Percentiles rank a stretch among this genome's conserved stretches.
Evolutionary conservation across 305 asterid species (phyloP).

Genomic region (Fraxinus velutina): DNA sequence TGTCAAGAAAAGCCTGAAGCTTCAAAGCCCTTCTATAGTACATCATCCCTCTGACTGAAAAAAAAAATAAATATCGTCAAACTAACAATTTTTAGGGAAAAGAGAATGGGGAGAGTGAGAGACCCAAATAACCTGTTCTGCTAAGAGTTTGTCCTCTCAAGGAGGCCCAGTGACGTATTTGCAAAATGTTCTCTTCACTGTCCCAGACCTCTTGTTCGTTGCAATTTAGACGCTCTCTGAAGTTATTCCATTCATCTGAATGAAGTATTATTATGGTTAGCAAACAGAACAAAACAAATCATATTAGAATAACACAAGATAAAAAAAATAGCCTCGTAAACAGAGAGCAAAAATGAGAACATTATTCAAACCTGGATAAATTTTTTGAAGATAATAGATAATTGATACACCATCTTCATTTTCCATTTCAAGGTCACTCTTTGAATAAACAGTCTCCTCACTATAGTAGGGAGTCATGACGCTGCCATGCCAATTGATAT

Average conservation of each 20-base stretch:
- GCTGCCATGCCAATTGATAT: slow-evolving; percentile 51
- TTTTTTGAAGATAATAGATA: slow-evolving; percentile 78
- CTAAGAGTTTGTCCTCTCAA: slow-evolving; percentile 97
- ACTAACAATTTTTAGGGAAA: slow-evolving; percentile 20
- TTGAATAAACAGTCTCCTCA: slow-evolving; percentile 96
- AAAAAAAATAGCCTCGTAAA: slow-evolving; percentile 9
- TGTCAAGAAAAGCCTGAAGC: slow-evolving; percentile 99
- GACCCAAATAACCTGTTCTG: slow-evolving; percentile 67
- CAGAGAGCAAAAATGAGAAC: slow-evolving; percentile 26
- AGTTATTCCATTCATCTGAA: slow-evolving; percentile 96
- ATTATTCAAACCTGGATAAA: slow-evolving; percentile 77
- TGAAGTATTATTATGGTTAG: slow-evolving; percentile 21
- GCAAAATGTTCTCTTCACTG: slow-evolving; percentile 80
- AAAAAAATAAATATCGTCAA: slow-evolving; percentile 20
- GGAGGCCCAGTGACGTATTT: slow-evolving; percentile 98
- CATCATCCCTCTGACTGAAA: slow-evolving; percentile 99
- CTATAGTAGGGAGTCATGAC: slow-evolving; percentile 97
- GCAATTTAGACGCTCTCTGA: slow-evolving; percentile 86
- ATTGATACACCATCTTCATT: slow-evolving; percentile 98
- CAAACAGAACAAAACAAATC: slow-evolving; percentile 12
- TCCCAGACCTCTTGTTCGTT: slow-evolving; percentile 71
- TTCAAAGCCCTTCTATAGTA: slow-evolving; percentile 94
- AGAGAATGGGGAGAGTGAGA: background rate
- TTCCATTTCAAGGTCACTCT: slow-evolving; percentile 94
- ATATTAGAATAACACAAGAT: slow-evolving; percentile 15